Percentiles rank a stretch among this genome's conserved stretches.
Conservation (phyloP, 1,284 basidiomycete species). For the Acaromyces ingoldii region DNA sequence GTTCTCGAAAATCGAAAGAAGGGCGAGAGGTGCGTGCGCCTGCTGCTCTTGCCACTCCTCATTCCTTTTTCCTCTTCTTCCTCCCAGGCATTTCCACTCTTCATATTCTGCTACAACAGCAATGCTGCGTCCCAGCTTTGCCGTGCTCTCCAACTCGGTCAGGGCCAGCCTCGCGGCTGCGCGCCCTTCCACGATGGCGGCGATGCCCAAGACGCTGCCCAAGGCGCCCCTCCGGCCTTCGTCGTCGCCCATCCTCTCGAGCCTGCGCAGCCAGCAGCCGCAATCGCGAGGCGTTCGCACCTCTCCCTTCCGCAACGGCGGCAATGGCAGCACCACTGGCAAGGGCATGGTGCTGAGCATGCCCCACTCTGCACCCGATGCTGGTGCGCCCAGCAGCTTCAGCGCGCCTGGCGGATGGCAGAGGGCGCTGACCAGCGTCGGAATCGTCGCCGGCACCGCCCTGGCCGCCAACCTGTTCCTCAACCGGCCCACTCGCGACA, state of each 20-base stretch:
- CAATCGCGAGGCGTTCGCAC: conserved; percentile 6
- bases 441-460: conserved; percentile 45
- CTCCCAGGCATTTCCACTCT: too few species aligned
- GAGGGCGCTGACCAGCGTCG: conserved; percentile 35
- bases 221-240: background rate
- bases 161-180: background rate
- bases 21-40: too few species aligned
- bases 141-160: background rate
- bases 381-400: conserved; percentile 32
- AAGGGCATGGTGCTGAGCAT: conserved; percentile 1
- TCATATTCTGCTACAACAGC: too few species aligned
- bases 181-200: background rate
- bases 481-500: conserved; percentile 46
- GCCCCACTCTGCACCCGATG: conserved; percentile 32
- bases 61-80: too few species aligned
- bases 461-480: conserved; percentile 47
- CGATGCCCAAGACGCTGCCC: background rate
- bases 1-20: too few species aligned
- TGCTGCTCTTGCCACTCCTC: too few species aligned
- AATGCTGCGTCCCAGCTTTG: conserved; percentile 5
- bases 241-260: background rate
- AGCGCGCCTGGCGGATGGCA: conserved; percentile 36
- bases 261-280: background rate
- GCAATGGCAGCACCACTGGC: background rate
- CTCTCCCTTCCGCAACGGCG: conserved; percentile 1